Conservation (phyloP, 148 eudicot species). For the Diospyros kaki region DNA sequence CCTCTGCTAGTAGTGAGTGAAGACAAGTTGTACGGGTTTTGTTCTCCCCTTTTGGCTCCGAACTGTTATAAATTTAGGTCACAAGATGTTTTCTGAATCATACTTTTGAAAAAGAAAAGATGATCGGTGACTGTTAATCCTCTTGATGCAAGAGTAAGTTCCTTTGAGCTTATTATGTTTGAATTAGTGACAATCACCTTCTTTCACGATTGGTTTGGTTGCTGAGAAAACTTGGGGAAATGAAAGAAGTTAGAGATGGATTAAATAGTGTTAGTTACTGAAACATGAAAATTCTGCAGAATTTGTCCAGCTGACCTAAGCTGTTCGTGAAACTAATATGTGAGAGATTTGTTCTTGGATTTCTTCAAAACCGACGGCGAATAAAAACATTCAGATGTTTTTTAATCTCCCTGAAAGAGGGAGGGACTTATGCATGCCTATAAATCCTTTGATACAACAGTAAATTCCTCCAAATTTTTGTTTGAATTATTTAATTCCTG, state of each 20-base stretch:
- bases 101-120: too few relatives aligned
- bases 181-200: not conserved
- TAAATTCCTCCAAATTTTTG: conserved; percentile 18
- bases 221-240: not conserved
- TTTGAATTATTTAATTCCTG: not conserved
- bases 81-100: not conserved
- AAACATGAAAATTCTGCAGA: not conserved
- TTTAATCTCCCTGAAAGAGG: too few relatives aligned
- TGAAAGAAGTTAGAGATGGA: not conserved
- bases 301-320: not conserved
- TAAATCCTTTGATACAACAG: conserved; percentile 90
- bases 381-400: not conserved
- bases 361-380: not conserved
- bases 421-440: conserved; percentile 33
- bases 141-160: conserved; percentile 74
- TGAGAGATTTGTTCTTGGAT: not conserved
- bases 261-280: not conserved
- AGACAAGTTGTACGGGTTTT: not conserved
- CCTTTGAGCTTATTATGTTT: not conserved
- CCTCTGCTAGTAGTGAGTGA: not conserved
- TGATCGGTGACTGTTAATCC: conserved; percentile 71
- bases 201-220: not conserved
- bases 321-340: not conserved
- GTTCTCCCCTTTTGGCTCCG: too few relatives aligned
- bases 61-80: not conserved